A percentile compares a stretch with the other conserved stretches of the same genome.
These are phyloP conservation scores for Aspergillus brunneoviolaceus DNA, from an alignment of 2,329 filamentous ascomycete genomes.

Conservation along the genomic window DNA sequence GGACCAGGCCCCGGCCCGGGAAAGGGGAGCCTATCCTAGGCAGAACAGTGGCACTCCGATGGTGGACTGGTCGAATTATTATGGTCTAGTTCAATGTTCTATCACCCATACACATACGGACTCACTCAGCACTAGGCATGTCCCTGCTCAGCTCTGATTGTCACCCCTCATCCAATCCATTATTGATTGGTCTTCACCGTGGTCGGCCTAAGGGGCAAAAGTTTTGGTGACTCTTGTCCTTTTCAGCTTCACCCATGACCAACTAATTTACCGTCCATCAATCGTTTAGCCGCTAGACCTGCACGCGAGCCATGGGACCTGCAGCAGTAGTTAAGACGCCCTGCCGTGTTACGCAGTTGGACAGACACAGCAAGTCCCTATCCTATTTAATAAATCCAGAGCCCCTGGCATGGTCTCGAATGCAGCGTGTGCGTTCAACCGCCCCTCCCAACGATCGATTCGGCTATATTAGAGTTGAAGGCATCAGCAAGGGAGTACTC, in stretches of 20 bases:
- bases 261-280: neutral
- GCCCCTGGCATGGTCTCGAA: slow-evolving; percentile 16
- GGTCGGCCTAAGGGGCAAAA: neutral
- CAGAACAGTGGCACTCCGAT: neutral
- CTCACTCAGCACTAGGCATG: neutral
- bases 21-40: slow-evolving; percentile 8
- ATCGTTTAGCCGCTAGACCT: neutral
- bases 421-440: slow-evolving; percentile 4
- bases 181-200: neutral
- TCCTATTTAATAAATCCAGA: slow-evolving; percentile 9
- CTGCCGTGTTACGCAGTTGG: slow-evolving; percentile 15
- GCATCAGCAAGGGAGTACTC: slow-evolving; percentile 13
- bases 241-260: neutral
- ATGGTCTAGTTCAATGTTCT: neutral
- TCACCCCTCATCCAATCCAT: neutral
- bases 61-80: too few relatives aligned
- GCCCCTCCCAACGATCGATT: slow-evolving; percentile 5
- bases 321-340: slow-evolving; percentile 13
- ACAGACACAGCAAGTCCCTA: slow-evolving; percentile 3
- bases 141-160: neutral
- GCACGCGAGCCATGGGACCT: slow-evolving; percentile 19
- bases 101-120: too few relatives aligned
- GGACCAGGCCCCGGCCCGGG: neutral
- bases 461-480: slow-evolving; percentile 15
- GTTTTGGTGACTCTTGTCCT: neutral